phyloP scores from a whole-genome alignment of 352 stramenopile genomes.

The Globisporangium alternatum region DNA sequence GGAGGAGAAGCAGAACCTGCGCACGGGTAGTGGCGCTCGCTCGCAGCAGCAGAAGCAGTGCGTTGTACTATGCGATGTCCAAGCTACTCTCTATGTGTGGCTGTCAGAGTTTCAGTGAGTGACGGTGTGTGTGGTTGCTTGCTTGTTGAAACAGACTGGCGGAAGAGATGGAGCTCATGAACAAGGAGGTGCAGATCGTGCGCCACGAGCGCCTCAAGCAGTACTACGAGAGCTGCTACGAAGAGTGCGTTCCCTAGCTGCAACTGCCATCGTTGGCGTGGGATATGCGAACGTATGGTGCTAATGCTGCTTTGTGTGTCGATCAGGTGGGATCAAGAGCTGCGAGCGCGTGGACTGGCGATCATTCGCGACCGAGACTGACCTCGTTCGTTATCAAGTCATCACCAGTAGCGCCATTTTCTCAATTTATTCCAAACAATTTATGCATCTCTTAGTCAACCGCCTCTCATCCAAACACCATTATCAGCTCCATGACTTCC shows the following conservation, averaged over 20 bases:
- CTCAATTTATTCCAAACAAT: no score
- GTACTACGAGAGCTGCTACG: slow-evolving; percentile 78
- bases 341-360: slow-evolving; percentile 66
- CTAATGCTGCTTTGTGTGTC: neutral
- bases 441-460: no score
- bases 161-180: slow-evolving; percentile 76
- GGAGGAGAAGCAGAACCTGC: slow-evolving; percentile 76
- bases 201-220: slow-evolving; percentile 60
- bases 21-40: slow-evolving; percentile 44
- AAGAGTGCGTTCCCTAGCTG: slow-evolving; percentile 33
- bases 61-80: neutral
- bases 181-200: slow-evolving; percentile 67
- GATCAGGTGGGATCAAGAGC: slow-evolving; percentile 63
- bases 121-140: neutral
- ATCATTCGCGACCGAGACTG: slow-evolving; percentile 69
- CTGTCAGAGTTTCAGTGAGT: neutral
- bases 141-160: slow-evolving; percentile 29
- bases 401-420: neutral
- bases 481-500: no score
- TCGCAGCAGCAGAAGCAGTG: slow-evolving; percentile 58
- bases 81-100: neutral
- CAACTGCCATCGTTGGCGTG: neutral
- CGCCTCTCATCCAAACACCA: no score
- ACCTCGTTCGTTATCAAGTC: slow-evolving; percentile 3
- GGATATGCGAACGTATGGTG: neutral